Evolutionary conservation across 2,329 filamentous ascomycete genomes (phyloP).

Genomic region (Trichoderma cornu-damae): DNA sequence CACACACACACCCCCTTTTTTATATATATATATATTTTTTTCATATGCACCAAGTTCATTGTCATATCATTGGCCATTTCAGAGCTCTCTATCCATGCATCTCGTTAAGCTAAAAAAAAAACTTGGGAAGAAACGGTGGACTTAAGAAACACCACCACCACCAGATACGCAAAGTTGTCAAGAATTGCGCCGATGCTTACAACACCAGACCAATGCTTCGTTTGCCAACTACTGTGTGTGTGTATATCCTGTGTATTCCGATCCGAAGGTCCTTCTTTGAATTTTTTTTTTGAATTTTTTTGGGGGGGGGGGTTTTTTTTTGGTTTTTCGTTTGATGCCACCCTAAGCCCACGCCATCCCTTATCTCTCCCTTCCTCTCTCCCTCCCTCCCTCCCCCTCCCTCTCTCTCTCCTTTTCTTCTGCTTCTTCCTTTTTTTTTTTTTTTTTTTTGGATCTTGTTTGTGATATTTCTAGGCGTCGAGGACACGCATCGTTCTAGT

Average conservation of each 20-base stretch:
- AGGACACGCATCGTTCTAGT: background rate
- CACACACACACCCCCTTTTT: background rate
- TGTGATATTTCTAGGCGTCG: too few relatives aligned
- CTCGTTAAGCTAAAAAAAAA: slow-evolving; percentile 22
- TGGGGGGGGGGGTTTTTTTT: too few relatives aligned
- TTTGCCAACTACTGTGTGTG: slow-evolving; percentile 15
- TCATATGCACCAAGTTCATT: slow-evolving; percentile 3
- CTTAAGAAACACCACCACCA: background rate
- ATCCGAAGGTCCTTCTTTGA: background rate
- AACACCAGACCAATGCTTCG: slow-evolving; percentile 18
- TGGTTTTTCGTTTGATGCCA: background rate
- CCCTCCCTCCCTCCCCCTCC: too few relatives aligned
- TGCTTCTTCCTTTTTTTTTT: background rate
- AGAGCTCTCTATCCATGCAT: slow-evolving; percentile 25
- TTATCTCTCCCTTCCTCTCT: too few relatives aligned
- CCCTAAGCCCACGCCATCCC: too few relatives aligned
- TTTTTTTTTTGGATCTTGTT: background rate
- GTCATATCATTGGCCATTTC: slow-evolving; percentile 21
- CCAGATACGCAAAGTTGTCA: slow-evolving; percentile 1
- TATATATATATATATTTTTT: background rate
- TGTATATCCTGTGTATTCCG: slow-evolving; percentile 22
- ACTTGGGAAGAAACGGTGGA: background rate
- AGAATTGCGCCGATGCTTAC: slow-evolving; percentile 22
- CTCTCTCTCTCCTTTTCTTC: background rate
- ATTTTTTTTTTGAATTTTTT: background rate